Percentiles rank a stretch among this genome's conserved stretches.
Conservation (phyloP, 257 asterid genomes). For the Hygrophila difformis region DNA sequence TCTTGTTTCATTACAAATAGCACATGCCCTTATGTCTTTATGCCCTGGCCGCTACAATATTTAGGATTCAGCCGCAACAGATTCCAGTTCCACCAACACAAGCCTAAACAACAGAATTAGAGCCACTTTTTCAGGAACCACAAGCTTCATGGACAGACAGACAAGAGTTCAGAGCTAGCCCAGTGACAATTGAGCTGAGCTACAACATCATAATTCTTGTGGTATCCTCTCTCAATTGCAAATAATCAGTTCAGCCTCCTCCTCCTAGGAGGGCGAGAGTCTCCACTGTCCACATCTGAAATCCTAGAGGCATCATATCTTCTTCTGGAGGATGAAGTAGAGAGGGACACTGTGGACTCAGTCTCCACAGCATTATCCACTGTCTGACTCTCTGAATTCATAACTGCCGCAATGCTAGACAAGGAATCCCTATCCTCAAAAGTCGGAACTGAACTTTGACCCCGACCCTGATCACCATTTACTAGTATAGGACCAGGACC, state of each 20-base stretch:
- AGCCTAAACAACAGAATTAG: too few species aligned
- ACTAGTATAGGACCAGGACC: too few species aligned
- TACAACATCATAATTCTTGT: conserved; percentile 2
- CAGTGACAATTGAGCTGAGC: too few species aligned
- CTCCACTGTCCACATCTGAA: conserved; percentile 91
- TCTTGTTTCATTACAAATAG: too few species aligned
- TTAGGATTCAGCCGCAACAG: too few species aligned
- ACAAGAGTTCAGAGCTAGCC: too few species aligned
- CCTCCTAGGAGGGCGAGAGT: conserved; percentile 90
- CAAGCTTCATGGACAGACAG: too few species aligned
- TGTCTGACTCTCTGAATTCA: conserved; percentile 93
- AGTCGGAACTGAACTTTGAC: conserved; percentile 34
- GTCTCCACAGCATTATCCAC: conserved; percentile 80
- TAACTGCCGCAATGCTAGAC: conserved; percentile 95
- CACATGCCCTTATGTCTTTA: too few species aligned
- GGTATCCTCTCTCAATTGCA: conserved; percentile 19
- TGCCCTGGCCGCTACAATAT: too few species aligned
- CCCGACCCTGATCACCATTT: conserved; percentile 42
- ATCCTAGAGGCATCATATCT: conserved; percentile 62
- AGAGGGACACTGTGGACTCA: conserved; percentile 71
- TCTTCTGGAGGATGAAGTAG: conserved; percentile 85
- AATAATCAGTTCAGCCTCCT: conserved; percentile 56
- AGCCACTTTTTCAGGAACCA: too few species aligned
- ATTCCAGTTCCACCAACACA: too few species aligned
- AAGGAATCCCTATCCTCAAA: conserved; percentile 84